Evolutionary conservation across 352 stramenopile genomes (phyloP).

Genomic region (Globisporangium takayamanum): DNA sequence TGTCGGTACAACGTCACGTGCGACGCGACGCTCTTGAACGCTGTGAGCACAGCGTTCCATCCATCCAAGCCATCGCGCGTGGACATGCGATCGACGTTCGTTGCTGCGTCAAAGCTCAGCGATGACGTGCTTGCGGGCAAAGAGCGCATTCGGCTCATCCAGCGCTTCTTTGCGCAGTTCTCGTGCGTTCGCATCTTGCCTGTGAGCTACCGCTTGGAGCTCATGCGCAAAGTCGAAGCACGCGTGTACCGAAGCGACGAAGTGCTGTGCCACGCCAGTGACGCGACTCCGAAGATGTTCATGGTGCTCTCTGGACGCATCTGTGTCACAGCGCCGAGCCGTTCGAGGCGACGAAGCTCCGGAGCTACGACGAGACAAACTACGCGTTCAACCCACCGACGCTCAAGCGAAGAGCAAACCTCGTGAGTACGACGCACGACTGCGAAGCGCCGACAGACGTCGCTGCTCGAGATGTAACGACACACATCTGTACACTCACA

Average conservation of each 20-base stretch:
- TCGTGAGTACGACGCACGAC: background rate
- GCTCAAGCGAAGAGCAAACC: background rate
- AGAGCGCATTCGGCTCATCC: background rate
- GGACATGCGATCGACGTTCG: constrained; percentile 8
- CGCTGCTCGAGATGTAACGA: background rate
- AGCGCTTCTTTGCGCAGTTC: constrained; percentile 31
- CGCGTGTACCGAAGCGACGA: constrained; percentile 23
- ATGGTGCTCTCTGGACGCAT: constrained; percentile 36
- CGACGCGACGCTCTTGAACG: constrained; percentile 16
- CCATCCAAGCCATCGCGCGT: constrained; percentile 3
- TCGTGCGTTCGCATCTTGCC: constrained; percentile 35
- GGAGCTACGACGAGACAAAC: constrained; percentile 1
- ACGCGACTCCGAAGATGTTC: constrained; percentile 19
- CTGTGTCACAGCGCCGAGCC: constrained; percentile 24
- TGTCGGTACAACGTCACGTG: constrained; percentile 30
- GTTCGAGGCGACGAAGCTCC: constrained; percentile 15
- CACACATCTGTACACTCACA: constrained; percentile 31
- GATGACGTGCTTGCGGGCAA: background rate
- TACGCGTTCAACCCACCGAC: constrained; percentile 5
- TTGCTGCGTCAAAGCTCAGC: constrained; percentile 7
- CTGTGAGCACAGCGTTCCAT: constrained; percentile 15
- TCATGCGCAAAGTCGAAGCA: constrained; percentile 27
- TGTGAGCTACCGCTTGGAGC: constrained; percentile 16
- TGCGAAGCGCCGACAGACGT: constrained; percentile 6
- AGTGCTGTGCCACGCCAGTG: constrained; percentile 15